Conservation (phyloP, 805 yeast genomes). For the Barnettozyma siamensis region DNA sequence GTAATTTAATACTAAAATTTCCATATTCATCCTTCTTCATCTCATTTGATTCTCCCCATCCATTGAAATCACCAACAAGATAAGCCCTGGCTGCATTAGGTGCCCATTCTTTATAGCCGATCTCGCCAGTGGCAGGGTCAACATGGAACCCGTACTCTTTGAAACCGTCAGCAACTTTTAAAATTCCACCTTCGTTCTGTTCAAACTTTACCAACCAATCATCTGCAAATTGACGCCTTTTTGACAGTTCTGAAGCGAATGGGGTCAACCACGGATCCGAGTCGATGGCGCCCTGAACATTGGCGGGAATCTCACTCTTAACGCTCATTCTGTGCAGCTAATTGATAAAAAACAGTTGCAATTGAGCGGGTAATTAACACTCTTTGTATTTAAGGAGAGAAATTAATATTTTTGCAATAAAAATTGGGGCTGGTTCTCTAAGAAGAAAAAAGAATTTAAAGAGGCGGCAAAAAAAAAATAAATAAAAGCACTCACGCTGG, state of each 20-base stretch:
- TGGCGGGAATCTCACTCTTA: constrained; percentile 8
- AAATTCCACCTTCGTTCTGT: constrained; percentile 57
- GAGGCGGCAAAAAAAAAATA: too few species aligned
- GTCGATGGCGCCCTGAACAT: constrained; percentile 47
- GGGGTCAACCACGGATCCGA: constrained; percentile 89
- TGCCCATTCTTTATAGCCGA: constrained; percentile 77
- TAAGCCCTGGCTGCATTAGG: constrained; percentile 77
- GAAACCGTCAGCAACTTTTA: constrained; percentile 72
- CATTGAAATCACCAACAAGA: constrained; percentile 88
- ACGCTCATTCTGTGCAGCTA: too few species aligned
- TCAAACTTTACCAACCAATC: constrained; percentile 55
- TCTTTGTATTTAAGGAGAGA: too few species aligned
- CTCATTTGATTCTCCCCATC: constrained; percentile 60
- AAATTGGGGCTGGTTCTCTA: too few species aligned
- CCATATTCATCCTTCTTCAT: constrained; percentile 66
- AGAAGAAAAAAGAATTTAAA: too few species aligned
- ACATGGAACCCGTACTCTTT: constrained; percentile 73
- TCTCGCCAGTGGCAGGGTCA: constrained; percentile 33
- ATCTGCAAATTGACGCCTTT: constrained; percentile 61
- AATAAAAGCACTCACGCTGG: constrained; percentile 42
- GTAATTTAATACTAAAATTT: constrained; percentile 56
- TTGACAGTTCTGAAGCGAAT: constrained; percentile 55
- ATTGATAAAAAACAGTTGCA: too few species aligned
- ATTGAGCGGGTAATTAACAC: too few species aligned
- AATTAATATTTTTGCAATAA: too few species aligned